Percentiles rank a stretch among this genome's conserved stretches.
phyloP scores from a whole-genome alignment of 805 yeast species.

The Zygosaccharomyces rouxii region DNA sequence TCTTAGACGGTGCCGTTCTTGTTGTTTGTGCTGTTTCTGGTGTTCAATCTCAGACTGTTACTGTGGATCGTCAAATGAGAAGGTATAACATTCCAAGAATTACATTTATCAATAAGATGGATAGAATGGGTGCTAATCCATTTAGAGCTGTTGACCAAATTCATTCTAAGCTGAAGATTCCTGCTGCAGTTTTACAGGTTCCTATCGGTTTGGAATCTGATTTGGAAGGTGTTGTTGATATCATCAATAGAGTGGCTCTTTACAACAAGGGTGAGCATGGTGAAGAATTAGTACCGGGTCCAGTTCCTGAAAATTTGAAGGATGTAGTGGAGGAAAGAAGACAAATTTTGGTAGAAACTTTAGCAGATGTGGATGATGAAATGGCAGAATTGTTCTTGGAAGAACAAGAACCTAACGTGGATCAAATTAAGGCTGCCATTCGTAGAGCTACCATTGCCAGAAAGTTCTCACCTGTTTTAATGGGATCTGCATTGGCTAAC shows the following conservation, averaged over 20 bases:
- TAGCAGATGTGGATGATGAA: constrained; percentile 97
- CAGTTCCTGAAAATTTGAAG: constrained; percentile 73
- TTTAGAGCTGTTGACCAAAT: constrained; percentile 92
- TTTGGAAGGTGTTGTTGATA: constrained; percentile 84
- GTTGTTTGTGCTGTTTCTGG: constrained; percentile 99
- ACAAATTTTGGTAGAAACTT: constrained; percentile 76
- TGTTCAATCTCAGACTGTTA: constrained; percentile 96
- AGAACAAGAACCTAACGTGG: constrained; percentile 79
- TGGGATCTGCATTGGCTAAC: constrained; percentile 98
- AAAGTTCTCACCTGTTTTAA: constrained; percentile 96
- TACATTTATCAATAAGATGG: constrained; percentile 97
- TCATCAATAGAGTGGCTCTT: constrained; percentile 79
- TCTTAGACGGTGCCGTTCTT: constrained; percentile 94
- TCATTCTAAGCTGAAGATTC: constrained; percentile 77
- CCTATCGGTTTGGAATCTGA: constrained; percentile 93
- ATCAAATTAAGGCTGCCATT: constrained; percentile 83
- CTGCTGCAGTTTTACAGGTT: constrained; percentile 97
- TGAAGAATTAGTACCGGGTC: constrained; percentile 62
- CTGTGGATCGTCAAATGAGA: constrained; percentile 98
- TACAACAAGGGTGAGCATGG: constrained; percentile 92
- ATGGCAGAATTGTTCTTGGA: constrained; percentile 90
- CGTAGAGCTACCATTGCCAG: constrained; percentile 94
- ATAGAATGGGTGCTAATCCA: constrained; percentile 98
- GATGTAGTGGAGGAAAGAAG: constrained; percentile 90
- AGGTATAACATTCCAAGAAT: constrained; percentile 96